Percentiles rank a stretch among this genome's conserved stretches.
phyloP scores from a whole-genome alignment of 1,284 basidiomycete species.

The Wolfiporia cocos region DNA sequence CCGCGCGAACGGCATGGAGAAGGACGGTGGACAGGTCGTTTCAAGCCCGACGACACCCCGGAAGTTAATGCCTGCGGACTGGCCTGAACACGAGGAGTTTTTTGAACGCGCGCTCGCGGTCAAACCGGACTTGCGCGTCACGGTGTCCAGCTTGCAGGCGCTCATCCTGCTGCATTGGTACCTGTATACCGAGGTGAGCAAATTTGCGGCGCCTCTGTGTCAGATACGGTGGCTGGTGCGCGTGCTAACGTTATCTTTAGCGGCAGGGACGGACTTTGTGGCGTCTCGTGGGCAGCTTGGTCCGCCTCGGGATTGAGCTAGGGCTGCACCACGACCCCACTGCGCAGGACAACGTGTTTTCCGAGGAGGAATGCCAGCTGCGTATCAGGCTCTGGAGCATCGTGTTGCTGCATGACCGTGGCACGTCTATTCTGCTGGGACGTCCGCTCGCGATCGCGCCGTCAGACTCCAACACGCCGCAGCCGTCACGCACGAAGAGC shows the following conservation, averaged over 20 bases:
- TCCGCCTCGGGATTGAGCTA: constrained; percentile 72
- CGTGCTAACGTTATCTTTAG: constrained; percentile 31
- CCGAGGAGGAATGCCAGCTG: constrained; percentile 65
- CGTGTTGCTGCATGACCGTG: constrained; percentile 76
- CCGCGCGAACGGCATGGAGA: constrained; percentile 42
- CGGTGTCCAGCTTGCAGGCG: constrained; percentile 73
- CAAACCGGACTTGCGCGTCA: constrained; percentile 75
- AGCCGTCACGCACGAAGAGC: constrained; percentile 44
- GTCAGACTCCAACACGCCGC: constrained; percentile 71
- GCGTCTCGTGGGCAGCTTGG: constrained; percentile 77
- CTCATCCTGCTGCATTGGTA: constrained; percentile 81
- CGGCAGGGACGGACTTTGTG: constrained; percentile 78
- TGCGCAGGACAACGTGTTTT: constrained; percentile 56
- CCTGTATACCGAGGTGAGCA: constrained; percentile 71
- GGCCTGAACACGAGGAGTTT: constrained; percentile 78
- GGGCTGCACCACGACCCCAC: constrained; percentile 80
- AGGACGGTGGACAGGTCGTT: constrained; percentile 26
- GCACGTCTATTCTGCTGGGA: constrained; percentile 77
- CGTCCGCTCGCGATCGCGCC: constrained; percentile 77
- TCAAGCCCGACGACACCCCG: constrained; percentile 32
- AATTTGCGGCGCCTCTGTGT: background rate
- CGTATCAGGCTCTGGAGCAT: constrained; percentile 78
- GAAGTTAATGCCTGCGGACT: constrained; percentile 61
- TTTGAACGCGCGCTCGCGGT: constrained; percentile 69
- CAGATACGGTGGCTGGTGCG: constrained; percentile 7